Percentiles rank a stretch among this genome's conserved stretches.
Conservation (phyloP, 75 land plant species). For the Cryptomeria japonica region DNA sequence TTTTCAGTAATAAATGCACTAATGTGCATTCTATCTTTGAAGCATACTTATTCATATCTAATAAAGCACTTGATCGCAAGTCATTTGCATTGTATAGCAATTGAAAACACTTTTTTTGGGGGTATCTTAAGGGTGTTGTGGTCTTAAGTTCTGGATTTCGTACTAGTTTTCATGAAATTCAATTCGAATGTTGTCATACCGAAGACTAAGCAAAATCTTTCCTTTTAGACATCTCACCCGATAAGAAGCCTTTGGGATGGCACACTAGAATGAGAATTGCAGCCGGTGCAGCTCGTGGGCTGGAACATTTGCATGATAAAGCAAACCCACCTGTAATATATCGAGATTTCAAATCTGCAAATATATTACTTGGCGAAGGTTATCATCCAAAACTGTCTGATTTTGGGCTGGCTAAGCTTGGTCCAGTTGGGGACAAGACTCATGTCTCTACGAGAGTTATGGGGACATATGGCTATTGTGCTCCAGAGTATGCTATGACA, state of each 20-base stretch:
- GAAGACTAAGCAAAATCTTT: background rate
- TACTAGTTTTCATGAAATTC: background rate
- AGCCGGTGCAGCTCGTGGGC: constrained; percentile 51
- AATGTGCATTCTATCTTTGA: background rate
- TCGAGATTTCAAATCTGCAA: constrained; percentile 48
- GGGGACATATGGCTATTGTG: too few species aligned
- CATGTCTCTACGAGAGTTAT: too few species aligned
- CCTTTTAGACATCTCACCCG: constrained; percentile 37
- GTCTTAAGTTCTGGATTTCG: background rate
- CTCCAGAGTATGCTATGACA: too few species aligned
- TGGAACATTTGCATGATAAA: constrained; percentile 54
- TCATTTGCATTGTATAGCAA: background rate
- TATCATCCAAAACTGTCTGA: constrained; percentile 37
- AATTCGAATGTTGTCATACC: background rate
- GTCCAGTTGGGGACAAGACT: constrained; percentile 13
- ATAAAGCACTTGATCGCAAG: background rate
- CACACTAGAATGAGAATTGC: constrained; percentile 54
- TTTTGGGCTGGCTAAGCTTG: constrained; percentile 32
- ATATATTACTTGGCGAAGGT: constrained; percentile 41
- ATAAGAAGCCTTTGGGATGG: constrained; percentile 46
- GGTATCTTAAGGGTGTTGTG: background rate
- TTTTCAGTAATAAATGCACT: background rate
- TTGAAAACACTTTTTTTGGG: background rate
- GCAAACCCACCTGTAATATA: constrained; percentile 61
- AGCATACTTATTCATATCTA: background rate